Evolutionary conservation across 169 alveolate species (phyloP).

Genomic region (Plasmodium adleri): DNA sequence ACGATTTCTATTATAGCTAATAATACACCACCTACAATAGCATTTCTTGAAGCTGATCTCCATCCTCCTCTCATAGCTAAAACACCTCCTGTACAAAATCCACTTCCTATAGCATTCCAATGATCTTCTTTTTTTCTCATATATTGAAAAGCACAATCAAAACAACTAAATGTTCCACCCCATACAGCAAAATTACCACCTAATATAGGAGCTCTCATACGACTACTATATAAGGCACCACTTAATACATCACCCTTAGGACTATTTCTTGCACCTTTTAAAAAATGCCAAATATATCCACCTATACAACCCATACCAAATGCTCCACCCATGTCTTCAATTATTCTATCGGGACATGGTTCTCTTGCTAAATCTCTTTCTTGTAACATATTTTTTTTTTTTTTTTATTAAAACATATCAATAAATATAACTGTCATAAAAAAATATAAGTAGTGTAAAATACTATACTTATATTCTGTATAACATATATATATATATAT

Average conservation of each 20-base stretch:
- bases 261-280: conserved; percentile 94
- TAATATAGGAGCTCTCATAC: conserved; percentile 94
- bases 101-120: conserved; percentile 96
- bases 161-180: conserved; percentile 97
- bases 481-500: no score
- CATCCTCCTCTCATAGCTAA: conserved; percentile 92
- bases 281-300: conserved; percentile 94
- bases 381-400: conserved; percentile 47
- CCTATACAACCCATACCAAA: conserved; percentile 97
- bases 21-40: conserved; percentile 92
- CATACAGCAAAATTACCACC: conserved; percentile 97
- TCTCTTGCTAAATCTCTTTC: conserved; percentile 92
- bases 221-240: conserved; percentile 94
- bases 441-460: no score
- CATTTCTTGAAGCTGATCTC: conserved; percentile 90
- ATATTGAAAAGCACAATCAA: conserved; percentile 94
- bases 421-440: background rate
- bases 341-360: conserved; percentile 97
- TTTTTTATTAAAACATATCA: conserved; percentile 48
- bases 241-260: conserved; percentile 91
- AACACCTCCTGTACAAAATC: conserved; percentile 96
- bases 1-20: conserved; percentile 91
- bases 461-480: no score
- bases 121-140: conserved; percentile 95
- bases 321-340: conserved; percentile 97